Conservation (phyloP, 2,329 filamentous ascomycete genomes). For the Cercospora sp. region DNA sequence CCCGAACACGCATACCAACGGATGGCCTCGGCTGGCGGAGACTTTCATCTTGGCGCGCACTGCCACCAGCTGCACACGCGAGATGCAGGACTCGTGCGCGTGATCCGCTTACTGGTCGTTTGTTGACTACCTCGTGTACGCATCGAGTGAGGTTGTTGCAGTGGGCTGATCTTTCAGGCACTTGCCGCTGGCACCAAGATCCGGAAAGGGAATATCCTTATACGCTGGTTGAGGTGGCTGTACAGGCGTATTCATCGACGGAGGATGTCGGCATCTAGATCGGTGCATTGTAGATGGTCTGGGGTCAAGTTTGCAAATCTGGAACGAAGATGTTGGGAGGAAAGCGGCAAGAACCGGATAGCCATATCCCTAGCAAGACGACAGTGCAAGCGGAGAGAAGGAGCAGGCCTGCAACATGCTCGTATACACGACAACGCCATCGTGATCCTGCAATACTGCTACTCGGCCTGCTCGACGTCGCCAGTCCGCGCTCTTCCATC, state of each 20-base stretch:
- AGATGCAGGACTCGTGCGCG: not conserved
- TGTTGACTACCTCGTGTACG: not conserved
- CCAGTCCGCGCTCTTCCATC: not conserved
- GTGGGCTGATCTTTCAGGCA: not conserved
- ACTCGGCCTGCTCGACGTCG: not conserved
- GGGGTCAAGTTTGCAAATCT: not conserved
- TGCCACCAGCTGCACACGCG: not conserved
- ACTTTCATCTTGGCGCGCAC: not conserved
- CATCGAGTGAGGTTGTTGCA: not conserved
- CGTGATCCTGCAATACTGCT: not conserved
- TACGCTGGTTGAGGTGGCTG: not conserved
- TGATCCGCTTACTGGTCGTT: not conserved
- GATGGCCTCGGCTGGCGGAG: conserved; percentile 1
- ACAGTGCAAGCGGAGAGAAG: not conserved
- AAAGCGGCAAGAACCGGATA: not conserved
- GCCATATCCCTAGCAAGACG: not conserved
- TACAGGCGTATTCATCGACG: not conserved
- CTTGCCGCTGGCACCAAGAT: not conserved
- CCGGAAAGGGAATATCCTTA: not conserved
- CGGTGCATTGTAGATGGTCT: not conserved
- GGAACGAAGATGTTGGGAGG: not conserved
- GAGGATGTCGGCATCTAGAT: not conserved
- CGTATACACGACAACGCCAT: not conserved
- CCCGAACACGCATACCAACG: not conserved
- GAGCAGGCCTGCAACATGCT: not conserved